Conservation (phyloP, 2,329 filamentous ascomycete species). For the Ceratocystis albifundus region DNA sequence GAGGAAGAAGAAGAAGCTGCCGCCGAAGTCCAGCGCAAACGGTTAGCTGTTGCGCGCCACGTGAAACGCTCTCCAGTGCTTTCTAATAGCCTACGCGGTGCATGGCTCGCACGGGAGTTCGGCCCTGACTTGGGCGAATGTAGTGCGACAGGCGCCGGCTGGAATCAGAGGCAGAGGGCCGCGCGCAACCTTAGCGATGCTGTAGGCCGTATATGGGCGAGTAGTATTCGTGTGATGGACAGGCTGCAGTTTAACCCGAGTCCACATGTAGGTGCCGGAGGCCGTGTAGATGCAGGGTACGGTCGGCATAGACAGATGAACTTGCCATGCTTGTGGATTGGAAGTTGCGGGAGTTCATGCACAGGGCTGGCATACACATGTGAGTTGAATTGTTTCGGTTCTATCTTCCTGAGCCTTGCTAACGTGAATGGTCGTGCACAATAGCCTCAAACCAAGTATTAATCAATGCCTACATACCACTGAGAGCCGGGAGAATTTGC, state of each 20-base stretch:
- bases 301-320: constrained; percentile 15
- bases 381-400: not conserved
- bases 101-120: constrained; percentile 18
- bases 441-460: constrained; percentile 1
- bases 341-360: constrained; percentile 14
- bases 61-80: constrained; percentile 9
- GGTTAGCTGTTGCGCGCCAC: constrained; percentile 9
- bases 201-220: constrained; percentile 5
- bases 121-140: constrained; percentile 10
- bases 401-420: not conserved
- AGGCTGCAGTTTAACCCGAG: constrained; percentile 10
- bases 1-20: constrained; percentile 35
- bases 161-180: not conserved
- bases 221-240: constrained; percentile 14
- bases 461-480: constrained; percentile 16
- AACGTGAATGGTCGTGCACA: not conserved
- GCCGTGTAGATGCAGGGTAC: constrained; percentile 15
- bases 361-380: constrained; percentile 17
- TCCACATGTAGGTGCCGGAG: not conserved
- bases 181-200: constrained; percentile 10
- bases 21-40: constrained; percentile 2
- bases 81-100: not conserved
- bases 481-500: not conserved
- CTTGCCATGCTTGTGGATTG: constrained; percentile 17
- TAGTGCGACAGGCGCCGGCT: not conserved